These are phyloP conservation scores for Rhodotorula sp. DNA, from an alignment of 1,284 basidiomycete genomes.

Conservation along the genomic window DNA sequence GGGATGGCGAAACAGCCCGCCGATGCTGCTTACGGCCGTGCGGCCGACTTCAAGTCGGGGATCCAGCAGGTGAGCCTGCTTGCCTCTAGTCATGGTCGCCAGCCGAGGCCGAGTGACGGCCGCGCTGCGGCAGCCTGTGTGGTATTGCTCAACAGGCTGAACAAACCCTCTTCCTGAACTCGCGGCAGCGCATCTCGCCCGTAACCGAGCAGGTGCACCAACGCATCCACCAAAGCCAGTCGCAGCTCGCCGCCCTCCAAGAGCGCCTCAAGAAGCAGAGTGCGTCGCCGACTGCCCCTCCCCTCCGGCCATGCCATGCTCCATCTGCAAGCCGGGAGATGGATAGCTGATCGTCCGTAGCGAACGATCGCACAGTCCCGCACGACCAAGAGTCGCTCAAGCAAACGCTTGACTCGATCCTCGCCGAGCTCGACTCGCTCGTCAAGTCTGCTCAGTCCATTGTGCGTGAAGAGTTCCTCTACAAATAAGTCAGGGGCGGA, in stretches of 20 bases:
- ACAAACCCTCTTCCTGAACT: not conserved
- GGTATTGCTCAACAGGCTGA: not conserved
- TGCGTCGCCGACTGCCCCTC: not conserved
- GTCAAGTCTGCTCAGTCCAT: constrained; percentile 27
- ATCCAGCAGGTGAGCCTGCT: constrained; percentile 22
- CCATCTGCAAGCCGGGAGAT: not conserved
- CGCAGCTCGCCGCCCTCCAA: constrained; percentile 29
- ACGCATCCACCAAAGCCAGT: constrained; percentile 23
- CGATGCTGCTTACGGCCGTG: constrained; percentile 27
- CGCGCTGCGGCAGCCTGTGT: too few species aligned
- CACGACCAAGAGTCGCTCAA: constrained; percentile 28
- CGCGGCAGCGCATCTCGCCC: constrained; percentile 23
- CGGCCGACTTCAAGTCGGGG: constrained; percentile 21
- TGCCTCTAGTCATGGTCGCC: not conserved
- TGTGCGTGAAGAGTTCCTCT: constrained; percentile 8
- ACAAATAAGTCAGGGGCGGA: too few species aligned
- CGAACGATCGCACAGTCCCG: constrained; percentile 15
- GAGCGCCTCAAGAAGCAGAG: constrained; percentile 32
- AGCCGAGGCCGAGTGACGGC: not conserved
- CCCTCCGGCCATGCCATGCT: not conserved
- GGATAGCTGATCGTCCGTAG: not conserved
- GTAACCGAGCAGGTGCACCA: constrained; percentile 23
- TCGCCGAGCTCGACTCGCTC: constrained; percentile 29
- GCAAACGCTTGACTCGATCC: constrained; percentile 20
- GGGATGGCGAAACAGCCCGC: constrained; percentile 24